Evolutionary conservation across 2,329 filamentous ascomycete species (phyloP), one percentile per base, ranked within the genome.

Genomic region (Pestalotiopsis sp.): DNA sequence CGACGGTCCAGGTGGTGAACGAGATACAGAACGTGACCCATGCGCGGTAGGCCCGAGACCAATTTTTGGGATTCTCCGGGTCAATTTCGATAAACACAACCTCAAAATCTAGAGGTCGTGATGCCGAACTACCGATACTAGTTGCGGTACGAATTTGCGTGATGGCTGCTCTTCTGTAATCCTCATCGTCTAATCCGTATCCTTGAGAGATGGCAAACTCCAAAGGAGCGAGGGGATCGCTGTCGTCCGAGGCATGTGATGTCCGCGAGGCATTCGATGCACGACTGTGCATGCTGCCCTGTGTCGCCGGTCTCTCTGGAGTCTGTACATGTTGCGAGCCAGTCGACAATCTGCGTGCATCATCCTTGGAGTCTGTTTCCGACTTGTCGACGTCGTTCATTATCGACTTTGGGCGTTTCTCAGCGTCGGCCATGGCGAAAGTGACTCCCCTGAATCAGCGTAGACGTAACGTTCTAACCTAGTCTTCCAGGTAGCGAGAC

Each of bases 81-180:
- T 92, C 90, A 68, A 86, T 80, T 1, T 87, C 86, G 17, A 87
- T 86, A 76, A 93, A 94, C 73, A 91, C 89, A 66, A 95, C 85
- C 78, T 96, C 93, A 73, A 89, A 95, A 35, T 89, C 87, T 3
- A 88, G 84, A 2, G 81, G 79, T 2, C 83, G 78, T 17, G 81
- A 83, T 2, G 81, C 81, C 26, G 76, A 77, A 70, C 81, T 84
- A 63, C 78, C 77, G 55, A 82, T 72, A 68, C 81, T 84, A 64
- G 81, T 79, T 35, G 79, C 78, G 2, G 82, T 83, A 40, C 78
- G 77, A 5, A 80, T 79, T 69, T 80, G 80, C 39, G 80, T 75
- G n/a, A 84, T 76, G 35, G 84, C 86, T 70, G 87, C 83, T 17
- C 77, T 78, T 38, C 48, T 52, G 20, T 64, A 66, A 24, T 66